phyloP scores from a whole-genome alignment of 331 rosid species.

The Pyracantha coccinea region DNA sequence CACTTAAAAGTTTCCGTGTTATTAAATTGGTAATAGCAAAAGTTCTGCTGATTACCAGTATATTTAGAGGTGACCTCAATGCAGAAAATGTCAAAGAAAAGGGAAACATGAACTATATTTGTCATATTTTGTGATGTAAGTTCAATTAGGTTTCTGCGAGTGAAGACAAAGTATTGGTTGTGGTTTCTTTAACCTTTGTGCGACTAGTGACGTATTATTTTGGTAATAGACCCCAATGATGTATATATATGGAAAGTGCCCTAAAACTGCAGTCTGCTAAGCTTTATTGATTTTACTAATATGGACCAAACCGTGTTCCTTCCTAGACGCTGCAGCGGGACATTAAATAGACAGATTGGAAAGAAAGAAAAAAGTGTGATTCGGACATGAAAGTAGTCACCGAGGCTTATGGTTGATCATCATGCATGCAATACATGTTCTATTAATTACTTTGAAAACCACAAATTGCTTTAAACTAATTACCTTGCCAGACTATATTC shows the following conservation, averaged over 20 bases:
- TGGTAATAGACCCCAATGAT: not conserved
- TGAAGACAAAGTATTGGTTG: slow-evolving; percentile 1
- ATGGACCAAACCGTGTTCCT: not conserved
- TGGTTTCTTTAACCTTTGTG: not conserved
- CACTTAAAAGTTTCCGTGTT: not conserved
- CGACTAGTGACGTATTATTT: not conserved
- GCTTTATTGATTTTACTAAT: not conserved
- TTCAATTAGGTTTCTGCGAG: not conserved
- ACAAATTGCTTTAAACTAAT: not conserved
- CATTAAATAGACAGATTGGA: not conserved
- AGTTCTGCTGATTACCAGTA: not conserved
- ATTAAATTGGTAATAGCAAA: not conserved
- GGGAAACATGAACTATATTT: not conserved
- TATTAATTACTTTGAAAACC: not conserved
- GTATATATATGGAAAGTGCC: not conserved
- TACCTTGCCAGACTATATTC: not conserved
- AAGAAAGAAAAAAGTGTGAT: not conserved
- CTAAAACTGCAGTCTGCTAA: not conserved
- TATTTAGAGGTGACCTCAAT: not conserved
- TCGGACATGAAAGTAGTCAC: not conserved
- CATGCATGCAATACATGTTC: not conserved
- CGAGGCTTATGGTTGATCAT: not conserved
- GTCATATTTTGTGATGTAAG: not conserved
- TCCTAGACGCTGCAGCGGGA: not conserved
- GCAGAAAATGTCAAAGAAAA: not conserved